Percentiles rank a stretch among this genome's conserved stretches.
Conservation (phyloP, 129 eudicot genomes). For the Helichrysum umbraculigerum region DNA sequence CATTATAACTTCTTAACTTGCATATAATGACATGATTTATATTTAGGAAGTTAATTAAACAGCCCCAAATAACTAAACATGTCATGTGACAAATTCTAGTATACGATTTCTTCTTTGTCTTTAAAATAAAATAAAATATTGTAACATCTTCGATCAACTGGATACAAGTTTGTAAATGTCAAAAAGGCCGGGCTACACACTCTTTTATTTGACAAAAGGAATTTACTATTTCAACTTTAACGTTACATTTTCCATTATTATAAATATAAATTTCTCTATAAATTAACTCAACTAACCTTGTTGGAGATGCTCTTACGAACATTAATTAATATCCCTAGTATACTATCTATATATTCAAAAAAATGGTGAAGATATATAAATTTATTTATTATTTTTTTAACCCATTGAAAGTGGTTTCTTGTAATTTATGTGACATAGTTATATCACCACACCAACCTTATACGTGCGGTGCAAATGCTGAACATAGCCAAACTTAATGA, state of each 20-base stretch:
- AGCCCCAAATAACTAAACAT: neutral
- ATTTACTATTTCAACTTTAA: no score
- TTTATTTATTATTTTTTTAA: no score
- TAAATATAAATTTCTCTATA: no score
- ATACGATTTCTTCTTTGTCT: neutral
- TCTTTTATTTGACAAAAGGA: no score
- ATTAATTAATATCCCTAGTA: no score
- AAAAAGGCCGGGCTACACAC: no score
- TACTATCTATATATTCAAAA: no score
- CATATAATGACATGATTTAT: neutral
- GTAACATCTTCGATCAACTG: neutral
- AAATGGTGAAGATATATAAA: no score
- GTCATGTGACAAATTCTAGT: neutral
- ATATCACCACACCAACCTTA: constrained; percentile 25
- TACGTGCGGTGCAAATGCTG: constrained; percentile 20
- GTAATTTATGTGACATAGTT: neutral
- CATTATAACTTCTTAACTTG: neutral
- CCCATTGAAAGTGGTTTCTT: neutral
- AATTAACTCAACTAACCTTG: no score
- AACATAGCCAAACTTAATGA: constrained; percentile 17
- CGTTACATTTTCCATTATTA: no score
- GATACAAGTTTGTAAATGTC: no score
- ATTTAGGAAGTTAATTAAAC: neutral
- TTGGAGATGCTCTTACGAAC: no score
- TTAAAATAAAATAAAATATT: neutral